Evolutionary conservation across 2,329 filamentous ascomycete species (phyloP).

Genomic region (Pseudophaeomoniella oleicola): DNA sequence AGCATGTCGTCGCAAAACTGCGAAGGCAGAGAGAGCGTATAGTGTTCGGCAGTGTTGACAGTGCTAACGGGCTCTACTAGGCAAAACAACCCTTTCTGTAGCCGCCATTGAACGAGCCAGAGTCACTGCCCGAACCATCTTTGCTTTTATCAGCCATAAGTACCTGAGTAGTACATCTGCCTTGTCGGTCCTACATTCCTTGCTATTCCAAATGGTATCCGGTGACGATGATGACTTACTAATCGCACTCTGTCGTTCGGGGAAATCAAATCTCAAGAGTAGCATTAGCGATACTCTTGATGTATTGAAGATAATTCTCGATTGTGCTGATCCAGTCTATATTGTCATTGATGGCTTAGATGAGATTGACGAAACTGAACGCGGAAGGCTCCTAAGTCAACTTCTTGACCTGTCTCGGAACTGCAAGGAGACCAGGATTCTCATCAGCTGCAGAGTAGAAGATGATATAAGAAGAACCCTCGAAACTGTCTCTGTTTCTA

Average conservation of each 20-base stretch:
- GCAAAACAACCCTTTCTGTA: slow-evolving; percentile 8
- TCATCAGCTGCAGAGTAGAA: slow-evolving; percentile 14
- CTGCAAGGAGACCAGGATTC: slow-evolving; percentile 8
- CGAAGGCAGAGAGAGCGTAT: no score
- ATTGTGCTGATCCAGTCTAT: slow-evolving; percentile 9
- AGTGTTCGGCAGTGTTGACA: not conserved
- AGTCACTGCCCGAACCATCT: slow-evolving; percentile 3
- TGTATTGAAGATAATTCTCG: slow-evolving; percentile 11
- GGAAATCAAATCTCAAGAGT: slow-evolving; percentile 7
- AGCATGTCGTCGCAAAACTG: no score
- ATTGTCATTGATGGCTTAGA: slow-evolving; percentile 17
- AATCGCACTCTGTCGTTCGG: slow-evolving; percentile 9
- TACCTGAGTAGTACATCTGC: slow-evolving; percentile 5
- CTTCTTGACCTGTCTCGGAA: slow-evolving; percentile 5
- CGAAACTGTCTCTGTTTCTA: slow-evolving; percentile 2
- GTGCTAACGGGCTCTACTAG: not conserved
- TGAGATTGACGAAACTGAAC: slow-evolving; percentile 12
- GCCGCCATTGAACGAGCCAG: slow-evolving; percentile 2
- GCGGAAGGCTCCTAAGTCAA: slow-evolving; percentile 6
- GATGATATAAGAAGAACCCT: slow-evolving; percentile 10
- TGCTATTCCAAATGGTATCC: slow-evolving; percentile 12
- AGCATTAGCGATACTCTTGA: slow-evolving; percentile 12
- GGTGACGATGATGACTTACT: slow-evolving; percentile 11
- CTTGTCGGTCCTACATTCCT: slow-evolving; percentile 11
- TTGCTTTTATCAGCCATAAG: slow-evolving; percentile 9